phyloP scores from a whole-genome alignment of 2,329 filamentous ascomycete species.

The Apiospora marii region DNA sequence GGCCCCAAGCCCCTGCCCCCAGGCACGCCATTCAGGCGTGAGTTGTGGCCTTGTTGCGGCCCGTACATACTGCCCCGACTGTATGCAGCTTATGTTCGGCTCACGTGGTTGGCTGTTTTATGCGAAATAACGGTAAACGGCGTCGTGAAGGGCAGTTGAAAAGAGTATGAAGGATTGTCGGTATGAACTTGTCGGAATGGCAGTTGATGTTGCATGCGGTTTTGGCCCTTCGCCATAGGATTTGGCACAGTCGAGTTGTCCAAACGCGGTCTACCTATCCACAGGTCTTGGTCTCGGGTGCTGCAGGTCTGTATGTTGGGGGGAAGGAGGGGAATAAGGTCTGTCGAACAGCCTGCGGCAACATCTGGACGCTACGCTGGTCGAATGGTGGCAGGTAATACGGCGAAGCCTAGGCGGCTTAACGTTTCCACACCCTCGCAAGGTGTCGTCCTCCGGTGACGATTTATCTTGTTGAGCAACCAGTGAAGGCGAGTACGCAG shows the following conservation, averaged over 20 bases:
- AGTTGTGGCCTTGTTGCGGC: conserved; percentile 77
- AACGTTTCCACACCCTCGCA: conserved; percentile 9
- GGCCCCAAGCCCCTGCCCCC: conserved; percentile 60
- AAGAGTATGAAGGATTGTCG: conserved; percentile 32
- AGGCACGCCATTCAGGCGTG: conserved; percentile 77
- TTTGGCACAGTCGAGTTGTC: neutral
- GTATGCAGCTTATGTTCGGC: conserved; percentile 3
- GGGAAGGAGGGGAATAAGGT: conserved; percentile 10
- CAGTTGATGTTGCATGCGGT: neutral
- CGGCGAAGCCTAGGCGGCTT: neutral
- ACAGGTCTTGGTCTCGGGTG: conserved; percentile 7
- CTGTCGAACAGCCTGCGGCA: conserved; percentile 17
- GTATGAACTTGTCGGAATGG: conserved; percentile 23
- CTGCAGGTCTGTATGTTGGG: conserved; percentile 20
- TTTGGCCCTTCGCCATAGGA: conserved; percentile 22
- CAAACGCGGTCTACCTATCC: conserved; percentile 18
- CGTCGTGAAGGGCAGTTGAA: neutral
- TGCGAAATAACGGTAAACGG: neutral
- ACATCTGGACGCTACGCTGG: conserved; percentile 22
- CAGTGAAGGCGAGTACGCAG: neutral
- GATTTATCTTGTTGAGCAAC: conserved; percentile 9
- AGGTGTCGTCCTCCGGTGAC: neutral
- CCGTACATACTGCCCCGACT: conserved; percentile 70
- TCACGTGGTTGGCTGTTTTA: neutral
- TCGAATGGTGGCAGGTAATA: neutral